Conservation (phyloP, 306 rosid genomes). For the Prunus mongolica region DNA sequence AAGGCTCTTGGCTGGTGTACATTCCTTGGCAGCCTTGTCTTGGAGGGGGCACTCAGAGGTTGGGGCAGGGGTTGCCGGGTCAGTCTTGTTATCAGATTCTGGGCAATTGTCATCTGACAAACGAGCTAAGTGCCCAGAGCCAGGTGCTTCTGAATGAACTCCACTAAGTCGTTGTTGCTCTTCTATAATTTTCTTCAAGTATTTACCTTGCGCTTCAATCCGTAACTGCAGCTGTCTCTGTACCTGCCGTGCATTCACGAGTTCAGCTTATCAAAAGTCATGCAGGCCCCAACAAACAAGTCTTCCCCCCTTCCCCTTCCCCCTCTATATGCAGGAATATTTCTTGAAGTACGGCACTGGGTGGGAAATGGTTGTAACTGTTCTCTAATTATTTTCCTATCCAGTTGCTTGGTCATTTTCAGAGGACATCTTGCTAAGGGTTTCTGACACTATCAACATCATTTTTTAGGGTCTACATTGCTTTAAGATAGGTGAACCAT, state of each 20-base stretch:
- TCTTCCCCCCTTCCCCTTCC: not conserved
- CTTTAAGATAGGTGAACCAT: slow-evolving; percentile 5
- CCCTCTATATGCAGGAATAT: not conserved
- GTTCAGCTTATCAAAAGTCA: not conserved
- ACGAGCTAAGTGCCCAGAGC: slow-evolving; percentile 33
- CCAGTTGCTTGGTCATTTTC: not conserved
- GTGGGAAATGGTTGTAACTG: not conserved
- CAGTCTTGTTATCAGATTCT: slow-evolving; percentile 63
- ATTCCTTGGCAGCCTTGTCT: slow-evolving; percentile 70
- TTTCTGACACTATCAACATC: not conserved
- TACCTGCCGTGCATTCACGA: slow-evolving; percentile 55
- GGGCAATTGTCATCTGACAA: slow-evolving; percentile 43
- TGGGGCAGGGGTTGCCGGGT: slow-evolving; percentile 90
- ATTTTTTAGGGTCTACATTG: not conserved
- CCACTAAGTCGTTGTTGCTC: slow-evolving; percentile 93
- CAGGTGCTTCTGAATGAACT: slow-evolving; percentile 68
- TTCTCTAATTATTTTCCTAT: not conserved
- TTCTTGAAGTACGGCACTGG: not conserved
- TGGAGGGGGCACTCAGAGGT: slow-evolving; percentile 56
- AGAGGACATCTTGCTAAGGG: not conserved
- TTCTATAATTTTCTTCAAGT: slow-evolving; percentile 96
- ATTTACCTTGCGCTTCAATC: slow-evolving; percentile 96
- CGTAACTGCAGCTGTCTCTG: slow-evolving; percentile 94
- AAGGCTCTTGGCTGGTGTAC: slow-evolving; percentile 61
- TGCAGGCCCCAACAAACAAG: not conserved